Base-by-base conservation (phyloP, 1,284 basidiomycete genomes). In the Vanrija humicola region DNA sequence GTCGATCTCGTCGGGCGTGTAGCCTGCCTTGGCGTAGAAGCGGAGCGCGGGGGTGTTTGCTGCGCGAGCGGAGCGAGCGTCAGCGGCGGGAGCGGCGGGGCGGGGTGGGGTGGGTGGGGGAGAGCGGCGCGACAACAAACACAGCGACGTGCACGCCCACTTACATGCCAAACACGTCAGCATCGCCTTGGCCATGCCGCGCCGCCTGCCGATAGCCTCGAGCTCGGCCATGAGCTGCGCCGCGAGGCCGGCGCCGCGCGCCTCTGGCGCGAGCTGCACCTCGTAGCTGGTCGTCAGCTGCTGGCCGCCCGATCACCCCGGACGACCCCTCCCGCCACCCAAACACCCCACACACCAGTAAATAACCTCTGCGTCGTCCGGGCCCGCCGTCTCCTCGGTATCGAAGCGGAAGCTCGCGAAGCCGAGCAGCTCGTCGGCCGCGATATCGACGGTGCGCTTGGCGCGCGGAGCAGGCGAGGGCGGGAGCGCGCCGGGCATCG, bases 371-470 rank as follows among this genome's bases (percentile, higher is more conserved):
- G 59, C 72, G 47, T 72, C 69, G 23, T 62, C 52, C 3, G 50
- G 29, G 1, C 59, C 59, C 47, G 70, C 43, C 6, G 75, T 76
- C 54, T 75, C 70, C 58, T 75, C 75, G 3, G 68, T 73, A 49
- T 75, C 73, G 49, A 75, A 77, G n/a, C 73, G 62, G 50, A 74
- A 75, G 38, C 65, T 66, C n/a, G 62, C 66, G 50, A 67, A 77
- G 16, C 69, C 75, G 10, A 74, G 34, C 34, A 75, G 29, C 6
- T 64, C 60, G 0, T 64, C 62, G 3, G 26, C 38, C 4, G 39
- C 39, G 25, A 60, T 46, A 21, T 63, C 56, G 26, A 62, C 46
- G 15, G 21, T 2, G 21, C 28, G 34, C 18, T 6, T 21, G 15
- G 44, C 18, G 42, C 28, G n/a, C n/a, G 15, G 21, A 2, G 21